Conservation (phyloP, 202 grass and related monocot species). For the Saccharum hybrid region DNA sequence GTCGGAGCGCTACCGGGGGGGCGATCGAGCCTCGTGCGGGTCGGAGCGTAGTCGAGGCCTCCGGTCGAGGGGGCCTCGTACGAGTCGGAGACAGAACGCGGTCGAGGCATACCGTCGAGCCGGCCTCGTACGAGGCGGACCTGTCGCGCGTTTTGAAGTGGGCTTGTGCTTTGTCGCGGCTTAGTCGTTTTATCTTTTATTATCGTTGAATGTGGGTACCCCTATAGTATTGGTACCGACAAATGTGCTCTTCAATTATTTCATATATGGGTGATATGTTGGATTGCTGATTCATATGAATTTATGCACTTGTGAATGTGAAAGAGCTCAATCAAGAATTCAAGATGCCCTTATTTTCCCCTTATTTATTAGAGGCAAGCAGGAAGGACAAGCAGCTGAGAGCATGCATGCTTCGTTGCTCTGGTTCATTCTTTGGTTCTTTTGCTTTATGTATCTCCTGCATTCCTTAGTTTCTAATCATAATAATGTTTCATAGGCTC, state of each 20-base stretch:
- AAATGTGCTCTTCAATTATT: background rate
- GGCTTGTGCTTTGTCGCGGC: too few species aligned
- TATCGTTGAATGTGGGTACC: too few species aligned
- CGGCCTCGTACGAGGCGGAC: too few species aligned
- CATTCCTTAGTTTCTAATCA: background rate
- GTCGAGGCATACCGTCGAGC: too few species aligned
- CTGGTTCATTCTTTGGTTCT: conserved; percentile 4
- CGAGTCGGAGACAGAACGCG: too few species aligned
- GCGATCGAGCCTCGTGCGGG: too few species aligned
- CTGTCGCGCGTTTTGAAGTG: too few species aligned
- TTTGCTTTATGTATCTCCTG: background rate
- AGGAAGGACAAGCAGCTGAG: conserved; percentile 12
- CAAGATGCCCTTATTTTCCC: background rate
- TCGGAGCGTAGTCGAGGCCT: too few species aligned
- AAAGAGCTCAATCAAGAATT: background rate
- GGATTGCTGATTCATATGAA: conserved; percentile 1
- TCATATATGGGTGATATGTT: background rate
- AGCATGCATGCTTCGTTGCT: background rate
- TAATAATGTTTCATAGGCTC: background rate
- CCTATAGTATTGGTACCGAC: too few species aligned
- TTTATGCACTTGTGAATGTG: background rate
- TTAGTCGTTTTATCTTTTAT: too few species aligned
- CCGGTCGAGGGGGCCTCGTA: too few species aligned
- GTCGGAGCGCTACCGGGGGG: too few species aligned
- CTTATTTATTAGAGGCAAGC: background rate